Evolutionary conservation across 495 filamentous ascomycete species (phyloP).

Genomic region (Penicillium dipodomyicola): DNA sequence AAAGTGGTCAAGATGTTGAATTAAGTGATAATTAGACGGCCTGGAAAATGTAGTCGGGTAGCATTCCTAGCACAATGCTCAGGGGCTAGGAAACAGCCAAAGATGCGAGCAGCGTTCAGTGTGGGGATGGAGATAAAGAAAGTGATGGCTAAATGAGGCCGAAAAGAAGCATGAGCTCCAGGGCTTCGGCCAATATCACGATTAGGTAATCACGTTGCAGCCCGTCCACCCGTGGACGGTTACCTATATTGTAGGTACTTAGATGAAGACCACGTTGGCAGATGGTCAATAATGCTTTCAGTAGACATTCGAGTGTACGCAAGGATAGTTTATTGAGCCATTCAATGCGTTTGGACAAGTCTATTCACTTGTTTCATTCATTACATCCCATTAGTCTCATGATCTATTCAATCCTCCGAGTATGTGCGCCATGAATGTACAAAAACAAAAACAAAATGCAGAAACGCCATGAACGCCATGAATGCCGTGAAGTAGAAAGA

Average conservation of each 20-base stretch:
- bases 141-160: conserved; percentile 18
- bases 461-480: conserved; percentile 27
- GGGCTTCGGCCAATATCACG: conserved; percentile 6
- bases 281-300: neutral
- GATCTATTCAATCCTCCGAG: conserved; percentile 1
- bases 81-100: neutral
- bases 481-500: conserved; percentile 19
- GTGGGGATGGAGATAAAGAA: neutral
- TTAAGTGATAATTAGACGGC: conserved; percentile 5
- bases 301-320: neutral
- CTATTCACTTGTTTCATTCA: neutral
- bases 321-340: neutral
- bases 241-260: too few species aligned
- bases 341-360: neutral
- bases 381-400: conserved; percentile 5
- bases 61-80: conserved; percentile 7
- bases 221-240: too few species aligned
- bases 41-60: neutral
- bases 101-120: neutral
- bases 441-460: conserved; percentile 5
- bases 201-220: conserved; percentile 16
- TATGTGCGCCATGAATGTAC: conserved; percentile 13
- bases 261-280: too few species aligned
- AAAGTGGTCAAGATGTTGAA: conserved; percentile 9
- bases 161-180: conserved; percentile 27